Conservation (phyloP, 2,329 filamentous ascomycete genomes). For the Hirsutella thompsonii region DNA sequence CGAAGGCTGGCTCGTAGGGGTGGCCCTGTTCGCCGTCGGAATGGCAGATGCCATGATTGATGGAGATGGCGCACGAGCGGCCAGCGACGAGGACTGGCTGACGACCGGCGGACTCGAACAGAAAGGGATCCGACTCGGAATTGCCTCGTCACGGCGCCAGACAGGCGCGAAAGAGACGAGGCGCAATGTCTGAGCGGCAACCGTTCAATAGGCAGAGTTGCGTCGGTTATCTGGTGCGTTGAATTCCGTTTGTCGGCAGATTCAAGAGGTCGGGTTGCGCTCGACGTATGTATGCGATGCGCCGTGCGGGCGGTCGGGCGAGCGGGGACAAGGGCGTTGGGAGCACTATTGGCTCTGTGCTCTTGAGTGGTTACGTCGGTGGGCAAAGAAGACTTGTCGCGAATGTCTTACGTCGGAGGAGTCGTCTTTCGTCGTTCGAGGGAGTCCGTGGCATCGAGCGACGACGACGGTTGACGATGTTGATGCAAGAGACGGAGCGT, state of each 20-base stretch:
- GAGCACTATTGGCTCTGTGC: background rate
- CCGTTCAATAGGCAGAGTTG: background rate
- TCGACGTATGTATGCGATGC: background rate
- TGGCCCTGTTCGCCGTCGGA: slow-evolving; percentile 18
- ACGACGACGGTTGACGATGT: background rate
- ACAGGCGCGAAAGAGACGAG: background rate
- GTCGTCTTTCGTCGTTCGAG: background rate
- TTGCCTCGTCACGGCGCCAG: slow-evolving; percentile 1
- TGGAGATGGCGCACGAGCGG: slow-evolving; percentile 2
- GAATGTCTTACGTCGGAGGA: background rate
- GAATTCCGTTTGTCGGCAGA: background rate
- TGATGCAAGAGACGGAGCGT: background rate
- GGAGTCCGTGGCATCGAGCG: background rate
- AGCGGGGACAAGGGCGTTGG: background rate
- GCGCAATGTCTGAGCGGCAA: background rate
- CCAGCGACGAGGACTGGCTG: slow-evolving; percentile 3
- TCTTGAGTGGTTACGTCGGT: background rate
- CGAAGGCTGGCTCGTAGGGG: slow-evolving; percentile 13
- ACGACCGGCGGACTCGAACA: background rate
- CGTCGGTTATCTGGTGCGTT: background rate
- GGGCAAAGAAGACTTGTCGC: too few species aligned
- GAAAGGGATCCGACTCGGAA: background rate
- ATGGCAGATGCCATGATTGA: slow-evolving; percentile 22
- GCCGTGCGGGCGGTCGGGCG: background rate
- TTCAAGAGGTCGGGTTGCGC: background rate